Conservation (phyloP, 176 grass and related monocot genomes). For the Phoenix roebelenii region DNA sequence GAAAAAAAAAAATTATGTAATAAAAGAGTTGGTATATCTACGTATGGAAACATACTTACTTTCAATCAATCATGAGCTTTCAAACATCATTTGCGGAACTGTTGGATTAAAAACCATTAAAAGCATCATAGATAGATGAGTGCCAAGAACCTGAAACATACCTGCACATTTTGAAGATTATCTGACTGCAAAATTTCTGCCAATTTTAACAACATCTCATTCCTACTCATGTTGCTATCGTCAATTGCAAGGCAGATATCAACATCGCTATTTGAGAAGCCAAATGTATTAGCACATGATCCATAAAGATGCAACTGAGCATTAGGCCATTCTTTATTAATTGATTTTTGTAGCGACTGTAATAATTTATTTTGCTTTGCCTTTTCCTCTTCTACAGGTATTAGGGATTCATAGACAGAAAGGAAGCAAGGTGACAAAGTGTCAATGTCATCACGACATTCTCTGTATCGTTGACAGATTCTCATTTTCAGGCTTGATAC, state of each 20-base stretch:
- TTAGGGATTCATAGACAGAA: conserved; percentile 38
- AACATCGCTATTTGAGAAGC: conserved; percentile 30
- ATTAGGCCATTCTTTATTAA: conserved; percentile 41
- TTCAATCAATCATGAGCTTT: no score
- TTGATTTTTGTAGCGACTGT: conserved; percentile 14
- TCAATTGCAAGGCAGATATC: conserved; percentile 51
- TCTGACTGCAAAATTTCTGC: conserved; percentile 25
- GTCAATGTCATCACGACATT: conserved; percentile 30
- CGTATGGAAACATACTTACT: no score
- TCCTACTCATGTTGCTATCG: neutral
- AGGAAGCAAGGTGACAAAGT: conserved; percentile 18
- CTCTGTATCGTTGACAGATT: neutral
- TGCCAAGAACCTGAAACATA: conserved; percentile 9
- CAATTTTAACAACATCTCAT: conserved; percentile 27
- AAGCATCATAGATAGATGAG: no score
- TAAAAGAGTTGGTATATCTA: no score
- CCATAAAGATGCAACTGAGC: conserved; percentile 53
- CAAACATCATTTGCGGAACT: no score
- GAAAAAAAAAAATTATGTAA: no score
- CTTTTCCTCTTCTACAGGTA: conserved; percentile 27
- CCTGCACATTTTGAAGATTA: conserved; percentile 37
- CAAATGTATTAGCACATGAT: conserved; percentile 61
- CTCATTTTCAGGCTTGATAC: neutral
- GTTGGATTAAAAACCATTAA: no score
- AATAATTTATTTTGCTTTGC: conserved; percentile 33